Base-by-base conservation (phyloP, 176 grass and related monocot genomes). In the Bothriochloa decipiens region DNA sequence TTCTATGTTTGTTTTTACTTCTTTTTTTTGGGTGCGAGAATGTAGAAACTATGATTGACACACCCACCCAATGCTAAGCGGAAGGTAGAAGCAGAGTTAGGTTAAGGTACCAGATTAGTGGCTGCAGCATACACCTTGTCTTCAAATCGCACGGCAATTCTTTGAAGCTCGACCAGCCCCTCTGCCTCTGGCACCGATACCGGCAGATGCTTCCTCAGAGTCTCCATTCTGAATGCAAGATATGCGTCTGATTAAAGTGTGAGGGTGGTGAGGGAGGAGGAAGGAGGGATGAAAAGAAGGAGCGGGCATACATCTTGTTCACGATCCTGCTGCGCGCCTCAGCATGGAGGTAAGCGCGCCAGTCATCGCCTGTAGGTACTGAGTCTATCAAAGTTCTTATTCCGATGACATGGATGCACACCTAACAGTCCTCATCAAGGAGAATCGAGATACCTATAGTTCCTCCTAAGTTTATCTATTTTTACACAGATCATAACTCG, bases 141-240 rank as follows among this genome's bases (percentile, higher is more conserved):
- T 81, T 97, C 95, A 39, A 93, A 93, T 26, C 82, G 86, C 41
- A 77, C 84, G 22, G 91, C 95, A 77, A 95, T 93, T 29, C 74
- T 88, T 3, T 88, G 58, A 88, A 97, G 90, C 61, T 95, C 95
- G 45, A 25, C 88, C 45, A 97, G 35, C 4, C 89, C 92, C n/a
- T 95, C 92, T 16, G n/a, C n/a, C 14, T 95, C 92, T 14, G 92
- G 86, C 47, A 73, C 88, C 17, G 82, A 87, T 16, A 93, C 78
- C 13, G 90, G 91, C 28, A 91, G 41, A n/a, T 85, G 85, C 79
- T 82, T 97, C 90, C 87, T 91, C 43, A 97, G 88, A 67, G 90
- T 93, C 15, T 90, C 87, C 85, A 90, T 81, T 88, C 95, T 97
- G 27, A 75, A 68, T 14, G 7, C 22, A 37, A 52, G 3, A 76